phyloP scores from a whole-genome alignment of 768 basidiomycete genomes.

The Boletus reticulatus region DNA sequence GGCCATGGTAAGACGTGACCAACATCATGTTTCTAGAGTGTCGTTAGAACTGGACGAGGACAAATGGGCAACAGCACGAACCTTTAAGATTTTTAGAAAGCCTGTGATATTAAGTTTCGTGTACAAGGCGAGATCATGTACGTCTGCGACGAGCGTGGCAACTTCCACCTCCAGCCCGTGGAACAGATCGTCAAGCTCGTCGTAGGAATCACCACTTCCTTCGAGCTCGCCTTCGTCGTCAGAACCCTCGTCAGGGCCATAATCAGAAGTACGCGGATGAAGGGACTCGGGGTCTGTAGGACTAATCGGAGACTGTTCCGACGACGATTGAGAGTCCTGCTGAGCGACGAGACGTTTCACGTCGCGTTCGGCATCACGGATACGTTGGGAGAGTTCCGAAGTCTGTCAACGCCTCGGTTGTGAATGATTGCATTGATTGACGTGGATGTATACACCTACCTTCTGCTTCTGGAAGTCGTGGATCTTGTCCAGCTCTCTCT shows the following conservation, averaged over 20 bases:
- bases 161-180: constrained; percentile 90
- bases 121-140: constrained; percentile 87
- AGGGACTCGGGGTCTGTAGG: constrained; percentile 58
- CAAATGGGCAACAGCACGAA: constrained; percentile 26
- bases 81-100: constrained; percentile 98
- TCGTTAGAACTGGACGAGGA: constrained; percentile 5
- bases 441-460: constrained; percentile 39
- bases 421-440: constrained; percentile 1
- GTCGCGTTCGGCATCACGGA: constrained; percentile 77
- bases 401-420: constrained; percentile 44
- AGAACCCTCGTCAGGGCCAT: constrained; percentile 65
- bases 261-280: constrained; percentile 39
- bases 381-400: constrained; percentile 76
- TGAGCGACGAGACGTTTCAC: constrained; percentile 75
- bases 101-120: constrained; percentile 98
- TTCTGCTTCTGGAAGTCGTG: constrained; percentile 91
- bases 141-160: constrained; percentile 89
- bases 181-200: constrained; percentile 84
- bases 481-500: constrained; percentile 89
- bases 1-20: constrained; percentile 14
- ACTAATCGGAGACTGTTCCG: constrained; percentile 23
- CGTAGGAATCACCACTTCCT: constrained; percentile 54
- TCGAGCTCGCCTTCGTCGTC: constrained; percentile 53
- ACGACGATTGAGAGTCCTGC: constrained; percentile 34
- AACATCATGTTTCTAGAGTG: constrained; percentile 86